Percentiles rank a stretch among this genome's conserved stretches.
These are phyloP conservation scores for Xeromyces bisporus DNA, from an alignment of 495 filamentous ascomycete genomes.

Conservation along the genomic window DNA sequence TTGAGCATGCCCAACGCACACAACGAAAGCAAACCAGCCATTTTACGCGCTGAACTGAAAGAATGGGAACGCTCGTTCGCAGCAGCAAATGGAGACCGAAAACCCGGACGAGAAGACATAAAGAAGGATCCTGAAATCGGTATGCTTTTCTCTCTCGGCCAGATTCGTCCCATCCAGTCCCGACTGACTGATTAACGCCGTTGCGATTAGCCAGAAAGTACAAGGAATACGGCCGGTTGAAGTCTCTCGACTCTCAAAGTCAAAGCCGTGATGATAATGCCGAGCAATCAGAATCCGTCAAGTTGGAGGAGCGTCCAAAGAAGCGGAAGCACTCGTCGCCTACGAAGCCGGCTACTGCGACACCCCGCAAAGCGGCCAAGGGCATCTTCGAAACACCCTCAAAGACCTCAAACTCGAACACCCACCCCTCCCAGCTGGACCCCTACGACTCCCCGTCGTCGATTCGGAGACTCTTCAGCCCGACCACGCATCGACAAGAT, in stretches of 20 bases:
- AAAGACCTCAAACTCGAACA: constrained; percentile 16
- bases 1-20: too few species aligned
- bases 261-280: constrained; percentile 9
- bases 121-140: constrained; percentile 70
- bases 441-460: constrained; percentile 42
- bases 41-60: constrained; percentile 62
- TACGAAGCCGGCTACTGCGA: constrained; percentile 11
- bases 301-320: constrained; percentile 15
- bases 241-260: constrained; percentile 33
- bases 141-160: constrained; percentile 18
- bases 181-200: constrained; percentile 1
- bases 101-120: constrained; percentile 72
- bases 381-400: constrained; percentile 29
- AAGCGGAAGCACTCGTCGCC: constrained; percentile 25
- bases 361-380: constrained; percentile 20
- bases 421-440: constrained; percentile 32
- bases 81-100: constrained; percentile 46
- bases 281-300: constrained; percentile 1
- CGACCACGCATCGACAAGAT: constrained; percentile 29
- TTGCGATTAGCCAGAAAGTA: constrained; percentile 61
- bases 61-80: constrained; percentile 72
- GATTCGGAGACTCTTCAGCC: constrained; percentile 43
- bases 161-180: not conserved
- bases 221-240: constrained; percentile 67
- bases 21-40: too few species aligned